phyloP scores from a whole-genome alignment of 208 protist species.

The Crithidia bombi region DNA sequence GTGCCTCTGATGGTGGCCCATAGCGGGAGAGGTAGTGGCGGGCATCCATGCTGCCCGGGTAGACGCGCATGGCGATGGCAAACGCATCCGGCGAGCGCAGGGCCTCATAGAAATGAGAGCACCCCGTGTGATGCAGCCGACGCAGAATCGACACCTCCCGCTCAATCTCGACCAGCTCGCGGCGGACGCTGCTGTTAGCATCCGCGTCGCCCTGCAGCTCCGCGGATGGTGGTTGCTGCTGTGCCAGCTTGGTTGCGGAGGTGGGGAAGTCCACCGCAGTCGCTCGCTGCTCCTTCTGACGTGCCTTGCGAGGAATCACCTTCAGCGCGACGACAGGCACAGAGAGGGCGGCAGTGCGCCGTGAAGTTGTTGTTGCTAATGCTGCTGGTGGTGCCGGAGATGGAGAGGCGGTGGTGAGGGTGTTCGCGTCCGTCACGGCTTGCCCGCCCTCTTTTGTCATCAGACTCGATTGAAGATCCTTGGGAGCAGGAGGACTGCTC shows the following conservation, averaged over 20 bases:
- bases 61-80: slow-evolving; percentile 82
- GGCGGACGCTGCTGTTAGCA: slow-evolving; percentile 25
- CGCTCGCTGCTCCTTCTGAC: slow-evolving; percentile 14
- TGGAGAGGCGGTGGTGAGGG: too few species aligned
- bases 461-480: neutral
- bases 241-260: neutral
- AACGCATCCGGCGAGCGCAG: slow-evolving; percentile 77
- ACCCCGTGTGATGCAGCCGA: slow-evolving; percentile 69
- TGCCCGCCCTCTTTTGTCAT: neutral
- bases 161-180: slow-evolving; percentile 70
- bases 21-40: slow-evolving; percentile 66
- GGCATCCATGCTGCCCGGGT: slow-evolving; percentile 62
- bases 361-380: neutral
- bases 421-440: too few species aligned
- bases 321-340: slow-evolving; percentile 58
- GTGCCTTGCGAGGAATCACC: slow-evolving; percentile 58
- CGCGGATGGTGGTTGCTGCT: neutral
- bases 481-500: too few species aligned
- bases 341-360: slow-evolving; percentile 1
- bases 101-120: slow-evolving; percentile 72
- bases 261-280: neutral
- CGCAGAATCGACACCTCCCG: slow-evolving; percentile 77
- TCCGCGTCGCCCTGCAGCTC: neutral
- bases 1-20: slow-evolving; percentile 62
- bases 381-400: neutral